Base-by-base conservation (phyloP, 2,329 filamentous ascomycete species). In the Metarhizium robertsii region DNA sequence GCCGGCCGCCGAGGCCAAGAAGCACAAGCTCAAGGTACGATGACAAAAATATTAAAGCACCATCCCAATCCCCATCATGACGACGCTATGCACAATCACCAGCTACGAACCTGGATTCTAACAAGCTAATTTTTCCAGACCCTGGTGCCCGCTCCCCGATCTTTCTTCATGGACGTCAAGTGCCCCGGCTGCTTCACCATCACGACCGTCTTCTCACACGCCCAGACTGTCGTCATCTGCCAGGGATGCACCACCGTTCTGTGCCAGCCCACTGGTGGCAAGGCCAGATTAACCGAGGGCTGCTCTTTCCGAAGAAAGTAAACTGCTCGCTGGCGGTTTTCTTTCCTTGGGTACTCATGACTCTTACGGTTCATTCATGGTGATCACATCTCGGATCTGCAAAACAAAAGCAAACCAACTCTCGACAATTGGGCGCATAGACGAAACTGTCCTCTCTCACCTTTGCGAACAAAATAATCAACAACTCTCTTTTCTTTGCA, bases 111-210 rank as follows among this genome's bases (percentile, higher is more conserved):
- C 4, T 25, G 11, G 18, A 38, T 36, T 54, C 48, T 57, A 54
- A 54, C 36, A 40, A 32, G 2, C 3, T 20, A 4, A 42, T 36
- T 16, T 50, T 18, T 54, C 61, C 66, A 95, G 91, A 91, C 84
- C 67, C 89, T 99, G 71, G 94, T 99, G 75, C 94, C 94, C 71
- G 87, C 85, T 66, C 94, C 94, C 71, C 90, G 94, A 77, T 97
- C 92, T 67, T 99, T 97, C 89, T 99, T 99, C 90, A 99, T 99
- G 94, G 94, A 99, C 76, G 94, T 99, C 84, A 99, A 99, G 88
- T 99, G 94, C 89, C 94, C 94, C 76, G 94, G 94, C 73, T 99
- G 94, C 90, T 99, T 97, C 88, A 96, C 92, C 78, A 99, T 99
- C 86, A 99, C 94, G 78, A 99, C 94, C 77, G 94, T 99, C 79